phyloP scores from a whole-genome alignment of 176 grass and related monocot genomes.

The Poa pratensis region DNA sequence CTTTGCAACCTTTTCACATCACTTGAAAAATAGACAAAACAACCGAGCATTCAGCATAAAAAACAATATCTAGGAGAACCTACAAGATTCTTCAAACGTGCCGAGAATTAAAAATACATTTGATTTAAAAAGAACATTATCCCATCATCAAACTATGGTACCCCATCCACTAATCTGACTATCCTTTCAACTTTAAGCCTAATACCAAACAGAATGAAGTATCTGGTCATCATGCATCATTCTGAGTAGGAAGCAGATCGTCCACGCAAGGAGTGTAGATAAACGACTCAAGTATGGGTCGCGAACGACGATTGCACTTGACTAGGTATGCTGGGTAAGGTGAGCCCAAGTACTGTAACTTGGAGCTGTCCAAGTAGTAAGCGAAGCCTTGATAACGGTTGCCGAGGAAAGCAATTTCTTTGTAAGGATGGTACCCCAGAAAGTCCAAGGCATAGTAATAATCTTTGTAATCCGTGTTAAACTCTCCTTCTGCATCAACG shows the following conservation, averaged over 20 bases:
- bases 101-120: too few relatives aligned
- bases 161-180: too few relatives aligned
- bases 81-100: too few relatives aligned
- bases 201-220: not conserved
- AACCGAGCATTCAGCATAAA: too few relatives aligned
- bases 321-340: not conserved
- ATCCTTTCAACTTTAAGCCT: not conserved
- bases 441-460: not conserved
- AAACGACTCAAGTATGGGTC: not conserved
- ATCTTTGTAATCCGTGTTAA: not conserved
- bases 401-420: slow-evolving; percentile 17
- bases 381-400: slow-evolving; percentile 5
- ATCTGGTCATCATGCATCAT: not conserved
- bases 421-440: slow-evolving; percentile 28
- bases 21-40: too few relatives aligned
- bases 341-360: slow-evolving; percentile 22
- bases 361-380: slow-evolving; percentile 22
- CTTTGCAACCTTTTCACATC: too few relatives aligned
- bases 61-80: too few relatives aligned
- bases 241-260: not conserved
- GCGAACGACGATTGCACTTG: not conserved
- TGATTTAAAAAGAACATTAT: not conserved
- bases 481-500: not conserved
- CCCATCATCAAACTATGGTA: not conserved
- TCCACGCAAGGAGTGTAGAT: slow-evolving; percentile 30